Evolutionary conservation across 352 stramenopile species (phyloP).

Genomic region (Globisporangium nunn): DNA sequence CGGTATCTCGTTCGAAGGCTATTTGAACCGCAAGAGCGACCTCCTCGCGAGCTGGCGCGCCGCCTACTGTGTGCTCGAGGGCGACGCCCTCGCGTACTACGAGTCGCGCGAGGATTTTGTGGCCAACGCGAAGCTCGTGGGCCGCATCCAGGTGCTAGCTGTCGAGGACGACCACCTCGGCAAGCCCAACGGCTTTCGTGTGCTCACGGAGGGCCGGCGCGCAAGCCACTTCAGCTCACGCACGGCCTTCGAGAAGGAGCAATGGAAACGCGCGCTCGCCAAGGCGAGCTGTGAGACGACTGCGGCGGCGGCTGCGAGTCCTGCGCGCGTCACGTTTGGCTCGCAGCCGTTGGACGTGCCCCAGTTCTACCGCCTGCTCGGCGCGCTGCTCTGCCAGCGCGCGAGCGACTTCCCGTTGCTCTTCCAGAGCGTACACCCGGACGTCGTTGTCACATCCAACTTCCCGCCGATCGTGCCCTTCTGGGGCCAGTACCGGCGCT

Average conservation of each 20-base stretch:
- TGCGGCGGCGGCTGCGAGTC: background rate
- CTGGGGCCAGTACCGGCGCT: conserved; percentile 79
- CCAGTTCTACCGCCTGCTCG: conserved; percentile 72
- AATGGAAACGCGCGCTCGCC: conserved; percentile 70
- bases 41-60: conserved; percentile 62
- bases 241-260: conserved; percentile 73
- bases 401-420: conserved; percentile 66
- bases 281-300: no score
- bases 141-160: conserved; percentile 56
- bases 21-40: conserved; percentile 81
- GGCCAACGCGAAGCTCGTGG: conserved; percentile 67
- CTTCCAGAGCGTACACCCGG: conserved; percentile 73
- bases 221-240: conserved; percentile 66
- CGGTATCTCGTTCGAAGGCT: conserved; percentile 78
- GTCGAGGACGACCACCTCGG: conserved; percentile 61
- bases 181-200: conserved; percentile 62
- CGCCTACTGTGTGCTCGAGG: conserved; percentile 73
- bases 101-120: conserved; percentile 82
- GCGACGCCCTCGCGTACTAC: conserved; percentile 71
- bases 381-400: conserved; percentile 56
- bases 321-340: conserved; percentile 55
- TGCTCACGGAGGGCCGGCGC: conserved; percentile 61
- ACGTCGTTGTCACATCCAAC: conserved; percentile 73
- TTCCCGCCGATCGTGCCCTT: conserved; percentile 84
- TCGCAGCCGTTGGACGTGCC: conserved; percentile 60